Evolutionary conservation across 352 stramenopile species (phyloP).

Genomic region (Phytopythium oedochilum): DNA sequence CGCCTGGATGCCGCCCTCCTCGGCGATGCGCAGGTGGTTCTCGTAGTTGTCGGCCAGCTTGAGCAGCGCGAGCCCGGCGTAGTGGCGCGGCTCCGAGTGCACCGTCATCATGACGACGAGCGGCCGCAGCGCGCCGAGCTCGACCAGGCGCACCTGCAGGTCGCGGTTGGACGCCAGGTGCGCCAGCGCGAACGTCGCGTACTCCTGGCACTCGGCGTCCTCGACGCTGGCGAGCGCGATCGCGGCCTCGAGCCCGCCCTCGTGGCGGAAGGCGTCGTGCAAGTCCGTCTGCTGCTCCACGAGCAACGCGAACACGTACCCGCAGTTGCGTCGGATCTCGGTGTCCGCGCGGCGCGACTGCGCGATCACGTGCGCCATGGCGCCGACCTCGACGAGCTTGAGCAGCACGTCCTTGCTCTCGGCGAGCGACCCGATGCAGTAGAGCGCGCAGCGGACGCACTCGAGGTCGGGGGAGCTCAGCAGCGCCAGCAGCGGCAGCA

Average conservation of each 20-base stretch:
- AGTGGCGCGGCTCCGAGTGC: conserved; percentile 92
- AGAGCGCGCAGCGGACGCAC: conserved; percentile 88
- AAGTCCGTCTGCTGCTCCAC: conserved; percentile 91
- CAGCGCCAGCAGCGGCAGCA: conserved; percentile 88
- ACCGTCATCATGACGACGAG: conserved; percentile 95
- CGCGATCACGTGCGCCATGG: conserved; percentile 75
- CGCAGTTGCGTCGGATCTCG: conserved; percentile 90
- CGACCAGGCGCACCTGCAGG: conserved; percentile 91
- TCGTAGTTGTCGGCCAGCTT: conserved; percentile 98
- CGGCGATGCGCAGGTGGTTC: conserved; percentile 94
- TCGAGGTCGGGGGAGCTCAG: conserved; percentile 85
- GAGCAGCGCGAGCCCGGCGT: conserved; percentile 94
- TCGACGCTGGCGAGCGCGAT: conserved; percentile 92
- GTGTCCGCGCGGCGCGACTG: conserved; percentile 84
- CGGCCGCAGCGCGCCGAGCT: conserved; percentile 88
- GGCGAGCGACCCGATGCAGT: conserved; percentile 90
- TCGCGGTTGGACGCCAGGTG: conserved; percentile 94
- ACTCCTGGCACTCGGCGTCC: conserved; percentile 95
- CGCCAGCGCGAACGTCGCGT: conserved; percentile 93
- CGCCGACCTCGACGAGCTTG: conserved; percentile 88
- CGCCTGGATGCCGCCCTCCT: conserved; percentile 95
- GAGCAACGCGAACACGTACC: conserved; percentile 91
- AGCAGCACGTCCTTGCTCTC: conserved; percentile 91
- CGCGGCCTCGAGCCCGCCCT: conserved; percentile 85
- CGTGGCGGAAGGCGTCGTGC: conserved; percentile 86